Base-by-base conservation (phyloP, 495 filamentous ascomycete genomes). In the Echria macrotheca region DNA sequence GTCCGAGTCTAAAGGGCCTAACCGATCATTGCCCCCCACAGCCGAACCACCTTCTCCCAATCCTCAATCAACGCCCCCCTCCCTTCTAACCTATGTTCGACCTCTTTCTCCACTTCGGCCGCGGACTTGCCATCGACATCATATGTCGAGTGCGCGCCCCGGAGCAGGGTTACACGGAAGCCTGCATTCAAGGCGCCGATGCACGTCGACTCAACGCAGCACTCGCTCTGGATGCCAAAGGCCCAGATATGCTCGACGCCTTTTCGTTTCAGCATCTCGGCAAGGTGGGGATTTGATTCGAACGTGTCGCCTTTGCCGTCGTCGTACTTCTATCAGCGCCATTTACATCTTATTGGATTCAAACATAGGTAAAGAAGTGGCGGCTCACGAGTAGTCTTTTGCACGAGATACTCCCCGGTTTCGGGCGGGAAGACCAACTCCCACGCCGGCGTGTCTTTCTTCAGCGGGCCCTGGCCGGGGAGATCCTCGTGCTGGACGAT, bases 81-180 rank as follows among this genome's bases (percentile, higher is more conserved):
- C 1, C 15, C 46, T 15, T 5, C 12, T 28, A 69, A 31, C 9
- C 50, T 43, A 8, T 44, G 39, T 18, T 69, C 66, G 0, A 67
- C 63, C 28, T 64, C 55, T 0, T 33, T 15, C 54, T 69, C 66
- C 35, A 69, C 61, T 19, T 64, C 55, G 3, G 37, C 50, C 0
- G 64, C 64, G 21, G 31, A 51, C 49, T 53, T 55, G 0, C 38
- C 53, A 1, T 37, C 44, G n/a, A 1, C 10, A 38, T 62, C 48
- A 38, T 69, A 69, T 5, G 66, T 69, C 5, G 66, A 69, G 44
- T 69, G 66, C 4, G 66, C 66, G 5, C 66, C 64, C 1, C 42
- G 36, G 1, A 69, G 52, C 22, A 69, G 5, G 1, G 53, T 55
- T 4, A 69, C 63, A 1, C 40, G 33, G 44, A 67, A 62, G 0